Base-by-base conservation (phyloP, 352 stramenopile species). In the Thalassiosira livingstoniorum region DNA sequence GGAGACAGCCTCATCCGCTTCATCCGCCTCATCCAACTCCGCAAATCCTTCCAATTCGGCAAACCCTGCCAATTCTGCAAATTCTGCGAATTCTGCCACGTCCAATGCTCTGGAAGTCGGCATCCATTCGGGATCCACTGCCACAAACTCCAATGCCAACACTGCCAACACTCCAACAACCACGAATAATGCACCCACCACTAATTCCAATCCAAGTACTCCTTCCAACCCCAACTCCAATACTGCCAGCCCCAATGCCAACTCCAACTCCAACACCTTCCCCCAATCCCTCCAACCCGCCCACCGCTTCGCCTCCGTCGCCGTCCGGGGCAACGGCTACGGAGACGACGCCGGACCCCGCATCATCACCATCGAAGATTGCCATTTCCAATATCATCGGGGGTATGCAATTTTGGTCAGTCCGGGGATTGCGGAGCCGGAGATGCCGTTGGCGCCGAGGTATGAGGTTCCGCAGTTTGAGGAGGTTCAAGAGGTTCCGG, bases 361-460 rank as follows among this genome's bases (percentile, higher is more conserved):
- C 13, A 61, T 84, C 2, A 72, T 84, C 11, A 80, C 69, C 21
- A 79, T 84, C 35, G 68, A 79, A 27, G 67, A 79, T 75, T 84
- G 76, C 37, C 35, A 47, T 37, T 84, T 84, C 45, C n/a, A 35
- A 35, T 35, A 73, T 23, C 68, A 84, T 67, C 76, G 68, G 4
- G 76, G 76, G 37, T 79, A 83, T 74, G 76, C 75, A 25, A 21
- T 84, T 27, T 32, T 84, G 7, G 76, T 84, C 4, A 84, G 76
- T 72, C 76, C 68, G 39, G 76, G 76, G 32, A 84, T 84, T 47
- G 37, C 70, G 25, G 35, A 55, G 42, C 76, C 76, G 4, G 58
- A 74, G 29, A 45, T 84, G 32, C 76, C 68, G 0, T 27, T 51
- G 27, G 64, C 57, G 29, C 73, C 73, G 15, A 60, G 53, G 35